Evolutionary conservation across 768 basidiomycete genomes (phyloP).

Genomic region (Rhizopogon roseolus): DNA sequence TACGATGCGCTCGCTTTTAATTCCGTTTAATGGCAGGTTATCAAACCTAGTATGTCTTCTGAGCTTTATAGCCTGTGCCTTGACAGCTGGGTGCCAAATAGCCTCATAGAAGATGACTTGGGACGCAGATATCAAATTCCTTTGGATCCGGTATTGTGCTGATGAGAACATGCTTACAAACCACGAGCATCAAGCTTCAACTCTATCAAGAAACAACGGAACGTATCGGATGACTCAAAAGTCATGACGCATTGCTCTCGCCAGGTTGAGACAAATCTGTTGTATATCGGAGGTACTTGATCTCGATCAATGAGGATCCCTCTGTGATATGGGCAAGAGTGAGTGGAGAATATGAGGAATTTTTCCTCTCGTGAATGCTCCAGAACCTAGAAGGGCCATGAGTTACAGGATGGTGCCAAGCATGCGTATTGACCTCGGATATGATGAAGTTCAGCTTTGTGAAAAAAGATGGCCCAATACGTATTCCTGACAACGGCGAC

Average conservation of each 20-base stretch:
- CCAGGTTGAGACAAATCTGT: constrained; percentile 42
- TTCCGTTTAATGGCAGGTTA: neutral
- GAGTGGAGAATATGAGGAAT: constrained; percentile 76
- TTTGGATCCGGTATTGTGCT: constrained; percentile 20
- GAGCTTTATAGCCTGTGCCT: constrained; percentile 86
- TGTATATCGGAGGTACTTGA: constrained; percentile 65
- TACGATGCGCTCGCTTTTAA: constrained; percentile 72
- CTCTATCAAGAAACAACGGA: constrained; percentile 79
- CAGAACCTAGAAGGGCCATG: constrained; percentile 42
- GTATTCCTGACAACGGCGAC: constrained; percentile 45
- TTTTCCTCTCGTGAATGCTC: constrained; percentile 58
- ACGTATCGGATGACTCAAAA: constrained; percentile 76
- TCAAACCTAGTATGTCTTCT: neutral
- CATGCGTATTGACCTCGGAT: constrained; percentile 33
- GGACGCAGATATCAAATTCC: constrained; percentile 85
- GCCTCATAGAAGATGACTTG: constrained; percentile 89
- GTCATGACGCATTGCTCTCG: constrained; percentile 67
- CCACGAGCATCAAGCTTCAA: constrained; percentile 86
- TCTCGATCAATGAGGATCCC: constrained; percentile 55
- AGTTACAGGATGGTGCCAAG: neutral
- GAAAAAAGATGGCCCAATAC: constrained; percentile 56
- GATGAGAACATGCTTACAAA: constrained; percentile 47
- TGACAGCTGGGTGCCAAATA: constrained; percentile 88
- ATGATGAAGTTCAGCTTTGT: constrained; percentile 71
- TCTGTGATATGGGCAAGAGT: constrained; percentile 70